phyloP scores from a whole-genome alignment of 2,329 filamentous ascomycete species.

The Phialophora chinensis region DNA sequence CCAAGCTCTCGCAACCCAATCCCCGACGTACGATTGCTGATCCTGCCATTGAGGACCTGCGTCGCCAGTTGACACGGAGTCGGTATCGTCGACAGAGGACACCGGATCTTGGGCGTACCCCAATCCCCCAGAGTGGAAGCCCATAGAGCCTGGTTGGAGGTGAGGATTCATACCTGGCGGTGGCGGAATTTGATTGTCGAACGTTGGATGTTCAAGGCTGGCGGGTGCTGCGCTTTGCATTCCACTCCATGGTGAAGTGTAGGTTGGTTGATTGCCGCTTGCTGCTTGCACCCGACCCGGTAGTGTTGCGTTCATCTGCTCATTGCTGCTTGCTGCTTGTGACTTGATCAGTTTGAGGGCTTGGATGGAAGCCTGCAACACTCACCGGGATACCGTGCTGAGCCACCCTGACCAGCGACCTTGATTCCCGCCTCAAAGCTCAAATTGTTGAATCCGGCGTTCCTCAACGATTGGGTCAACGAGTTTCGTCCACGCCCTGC shows the following conservation, averaged over 20 bases:
- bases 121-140: not conserved
- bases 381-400: not conserved
- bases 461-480: not conserved
- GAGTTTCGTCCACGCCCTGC: not conserved
- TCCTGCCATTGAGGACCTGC: not conserved
- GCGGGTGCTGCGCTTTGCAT: not conserved
- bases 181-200: not conserved
- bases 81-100: not conserved
- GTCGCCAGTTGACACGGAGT: not conserved
- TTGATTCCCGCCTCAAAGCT: not conserved
- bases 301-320: not conserved
- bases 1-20: not conserved
- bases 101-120: not conserved
- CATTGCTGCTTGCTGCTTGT: not conserved
- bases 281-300: not conserved
- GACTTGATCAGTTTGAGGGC: not conserved
- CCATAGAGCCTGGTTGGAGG: not conserved
- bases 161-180: not conserved
- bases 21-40: not conserved
- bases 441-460: not conserved
- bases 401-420: not conserved
- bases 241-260: not conserved
- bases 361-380: too few species aligned
- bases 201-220: not conserved
- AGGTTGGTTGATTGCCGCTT: not conserved